Evolutionary conservation across 495 filamentous ascomycete species (phyloP).

Genomic region (Hapsidospora chrysogenum): DNA sequence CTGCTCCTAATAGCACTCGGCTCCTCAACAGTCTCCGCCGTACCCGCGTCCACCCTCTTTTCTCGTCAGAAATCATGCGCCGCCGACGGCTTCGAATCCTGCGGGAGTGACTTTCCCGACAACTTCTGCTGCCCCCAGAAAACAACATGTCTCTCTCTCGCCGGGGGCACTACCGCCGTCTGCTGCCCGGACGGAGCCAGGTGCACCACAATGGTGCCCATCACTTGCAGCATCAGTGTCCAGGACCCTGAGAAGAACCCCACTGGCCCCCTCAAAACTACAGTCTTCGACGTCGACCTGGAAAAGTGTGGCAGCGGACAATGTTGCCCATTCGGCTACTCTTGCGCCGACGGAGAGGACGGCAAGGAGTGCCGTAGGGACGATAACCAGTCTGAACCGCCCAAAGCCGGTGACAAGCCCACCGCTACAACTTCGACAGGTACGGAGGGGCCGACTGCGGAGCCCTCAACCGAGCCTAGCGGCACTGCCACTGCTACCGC

Average conservation of each 20-base stretch:
- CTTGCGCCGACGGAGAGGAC: constrained; percentile 34
- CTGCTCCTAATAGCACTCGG: constrained; percentile 15
- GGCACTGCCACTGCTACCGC: constrained; percentile 5
- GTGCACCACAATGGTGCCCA: constrained; percentile 50
- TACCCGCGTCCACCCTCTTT: constrained; percentile 15
- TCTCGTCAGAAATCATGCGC: constrained; percentile 16
- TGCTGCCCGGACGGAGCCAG: constrained; percentile 54
- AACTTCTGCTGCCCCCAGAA: constrained; percentile 59
- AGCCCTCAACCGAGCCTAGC: constrained; percentile 1
- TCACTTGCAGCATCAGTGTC: constrained; percentile 49
- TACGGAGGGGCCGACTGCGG: constrained; percentile 3
- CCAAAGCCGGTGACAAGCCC: constrained; percentile 8
- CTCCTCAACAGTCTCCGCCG: constrained; percentile 11
- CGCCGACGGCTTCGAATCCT: constrained; percentile 21
- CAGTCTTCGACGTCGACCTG: constrained; percentile 36
- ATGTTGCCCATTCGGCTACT: constrained; percentile 74
- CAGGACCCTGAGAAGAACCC: constrained; percentile 49
- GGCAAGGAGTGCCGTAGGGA: constrained; percentile 21
- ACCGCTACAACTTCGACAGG: constrained; percentile 14
- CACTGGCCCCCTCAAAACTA: constrained; percentile 53
- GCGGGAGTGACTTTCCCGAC: constrained; percentile 39
- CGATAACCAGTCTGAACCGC: constrained; percentile 16
- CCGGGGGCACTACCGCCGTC: constrained; percentile 48
- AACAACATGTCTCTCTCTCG: constrained; percentile 47
- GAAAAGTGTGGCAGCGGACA: constrained; percentile 34